These are phyloP conservation scores for Phytophthora quininea DNA, from an alignment of 352 stramenopile species.

Conservation along the genomic window DNA sequence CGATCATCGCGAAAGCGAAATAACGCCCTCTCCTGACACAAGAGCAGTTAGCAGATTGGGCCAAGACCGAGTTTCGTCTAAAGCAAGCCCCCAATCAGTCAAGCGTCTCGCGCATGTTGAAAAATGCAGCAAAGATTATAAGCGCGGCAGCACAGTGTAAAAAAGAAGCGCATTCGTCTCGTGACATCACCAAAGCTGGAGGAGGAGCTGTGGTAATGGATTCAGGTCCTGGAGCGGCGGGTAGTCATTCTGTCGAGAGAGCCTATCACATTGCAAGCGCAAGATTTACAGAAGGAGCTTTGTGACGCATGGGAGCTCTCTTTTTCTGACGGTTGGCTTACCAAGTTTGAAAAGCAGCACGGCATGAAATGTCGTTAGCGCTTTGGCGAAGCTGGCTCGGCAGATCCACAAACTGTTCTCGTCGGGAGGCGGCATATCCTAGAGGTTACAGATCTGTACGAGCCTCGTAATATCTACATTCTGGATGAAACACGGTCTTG, in stretches of 20 bases:
- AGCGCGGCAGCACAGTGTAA: too few relatives aligned
- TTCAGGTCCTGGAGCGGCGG: slow-evolving; percentile 2
- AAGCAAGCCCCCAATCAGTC: too few relatives aligned
- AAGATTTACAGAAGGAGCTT: slow-evolving; percentile 10
- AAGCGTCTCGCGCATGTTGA: too few relatives aligned
- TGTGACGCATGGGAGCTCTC: slow-evolving; percentile 6
- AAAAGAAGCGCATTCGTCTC: too few relatives aligned
- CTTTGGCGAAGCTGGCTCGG: slow-evolving; percentile 12
- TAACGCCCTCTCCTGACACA: too few relatives aligned
- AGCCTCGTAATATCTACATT: slow-evolving; percentile 5
- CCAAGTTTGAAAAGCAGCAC: not conserved
- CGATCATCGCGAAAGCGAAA: too few relatives aligned
- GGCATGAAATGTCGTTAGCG: not conserved
- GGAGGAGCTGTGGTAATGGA: not conserved
- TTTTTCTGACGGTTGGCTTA: slow-evolving; percentile 11
- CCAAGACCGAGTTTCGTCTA: too few relatives aligned
- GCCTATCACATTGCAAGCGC: slow-evolving; percentile 7
- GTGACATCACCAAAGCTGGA: not conserved
- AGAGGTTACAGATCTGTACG: slow-evolving; percentile 6
- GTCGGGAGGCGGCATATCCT: not conserved
- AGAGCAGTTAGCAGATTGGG: too few relatives aligned
- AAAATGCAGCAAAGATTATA: too few relatives aligned
- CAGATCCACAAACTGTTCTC: not conserved
- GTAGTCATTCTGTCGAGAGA: not conserved
- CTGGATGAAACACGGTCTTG: slow-evolving; percentile 10